Evolutionary conservation across 257 asterid genomes (phyloP), one percentile per base, ranked within the genome.

Genomic region (Nicotiana undulata): DNA sequence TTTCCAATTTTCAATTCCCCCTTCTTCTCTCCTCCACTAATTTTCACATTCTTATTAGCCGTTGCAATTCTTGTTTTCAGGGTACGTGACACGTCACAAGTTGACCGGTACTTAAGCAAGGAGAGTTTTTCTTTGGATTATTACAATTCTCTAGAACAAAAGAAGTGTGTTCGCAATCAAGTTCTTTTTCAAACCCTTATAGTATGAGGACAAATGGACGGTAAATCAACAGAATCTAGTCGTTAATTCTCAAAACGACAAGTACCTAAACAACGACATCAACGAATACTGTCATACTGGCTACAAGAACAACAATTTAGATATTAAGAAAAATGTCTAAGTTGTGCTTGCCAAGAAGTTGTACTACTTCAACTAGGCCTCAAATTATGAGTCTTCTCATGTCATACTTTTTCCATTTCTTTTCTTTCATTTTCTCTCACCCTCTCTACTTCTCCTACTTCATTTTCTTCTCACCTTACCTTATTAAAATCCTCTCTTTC

Each of bases 391-490:
- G 60, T 87, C 89, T 84, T 20, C 6, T 88, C 76, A 44, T 88
- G 76, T 85, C 91, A 80, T 88, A 85, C 86, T 79, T 90, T 22
- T 20, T 75, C 70, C 72, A 51, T 70, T 58, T 88, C 53, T 76
- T 46, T 37, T 85, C 91, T 66, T 86, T 85, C 87, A 40, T 94
- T 79, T 12, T 88, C 77, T 92, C 95, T 60, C 90, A 89, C 52
- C 93, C 95, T 29, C 88, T 93, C 68, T 91, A 91, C 86, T 87
- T 89, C 65, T 84, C 85, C 0, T 89, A 85, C 92, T 75, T 92
- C 85, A 51, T 89, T 61, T 88, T 88, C 94, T 90, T 90, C 91
- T 85, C 90, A 0, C 94, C 96, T 2, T 90, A 85, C 88, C 80
- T 93, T 24, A 67, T 91, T 32, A 89, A 80, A 63, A 80, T 91